Conservation (phyloP, 2,329 filamentous ascomycete species). For the Cordyceps farinosa region DNA sequence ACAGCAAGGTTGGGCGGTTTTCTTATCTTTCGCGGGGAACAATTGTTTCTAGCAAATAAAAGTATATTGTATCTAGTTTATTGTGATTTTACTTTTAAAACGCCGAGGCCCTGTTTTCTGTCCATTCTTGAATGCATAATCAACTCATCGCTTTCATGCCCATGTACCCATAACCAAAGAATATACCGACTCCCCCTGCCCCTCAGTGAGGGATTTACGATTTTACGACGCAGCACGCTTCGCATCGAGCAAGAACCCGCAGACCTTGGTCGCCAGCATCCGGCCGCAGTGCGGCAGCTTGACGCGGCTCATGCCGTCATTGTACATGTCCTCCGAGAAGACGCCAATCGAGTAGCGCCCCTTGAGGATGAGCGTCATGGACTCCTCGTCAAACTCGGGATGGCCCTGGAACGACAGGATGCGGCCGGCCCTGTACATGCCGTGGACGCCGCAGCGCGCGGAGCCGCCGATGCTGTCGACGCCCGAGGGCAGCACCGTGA, state of each 20-base stretch:
- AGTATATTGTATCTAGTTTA: slow-evolving; percentile 9
- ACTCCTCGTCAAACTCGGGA: slow-evolving; percentile 41
- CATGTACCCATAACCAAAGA: not conserved
- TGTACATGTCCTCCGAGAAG: slow-evolving; percentile 27
- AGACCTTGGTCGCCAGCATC: slow-evolving; percentile 14
- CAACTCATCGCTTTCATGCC: slow-evolving; percentile 13
- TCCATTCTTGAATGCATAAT: not conserved
- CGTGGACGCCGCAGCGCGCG: slow-evolving; percentile 40
- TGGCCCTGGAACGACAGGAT: slow-evolving; percentile 46
- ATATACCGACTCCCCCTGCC: not conserved
- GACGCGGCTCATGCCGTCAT: slow-evolving; percentile 27
- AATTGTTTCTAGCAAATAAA: not conserved
- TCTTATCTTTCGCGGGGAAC: not conserved
- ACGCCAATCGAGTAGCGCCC: slow-evolving; percentile 26
- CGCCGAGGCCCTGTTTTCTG: slow-evolving; percentile 1
- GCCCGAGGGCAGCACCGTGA: slow-evolving; percentile 37
- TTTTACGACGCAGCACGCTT: not conserved
- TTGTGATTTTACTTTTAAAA: not conserved
- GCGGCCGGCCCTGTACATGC: slow-evolving; percentile 37
- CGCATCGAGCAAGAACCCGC: slow-evolving; percentile 10
- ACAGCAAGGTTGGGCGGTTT: slow-evolving; percentile 5
- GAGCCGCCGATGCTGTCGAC: slow-evolving; percentile 41
- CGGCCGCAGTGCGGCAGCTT: slow-evolving; percentile 12
- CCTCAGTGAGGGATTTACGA: slow-evolving; percentile 10
- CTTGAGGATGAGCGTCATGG: slow-evolving; percentile 36